Evolutionary conservation across 306 rosid genomes (phyloP).

Genomic region (Gillenia trifoliata): DNA sequence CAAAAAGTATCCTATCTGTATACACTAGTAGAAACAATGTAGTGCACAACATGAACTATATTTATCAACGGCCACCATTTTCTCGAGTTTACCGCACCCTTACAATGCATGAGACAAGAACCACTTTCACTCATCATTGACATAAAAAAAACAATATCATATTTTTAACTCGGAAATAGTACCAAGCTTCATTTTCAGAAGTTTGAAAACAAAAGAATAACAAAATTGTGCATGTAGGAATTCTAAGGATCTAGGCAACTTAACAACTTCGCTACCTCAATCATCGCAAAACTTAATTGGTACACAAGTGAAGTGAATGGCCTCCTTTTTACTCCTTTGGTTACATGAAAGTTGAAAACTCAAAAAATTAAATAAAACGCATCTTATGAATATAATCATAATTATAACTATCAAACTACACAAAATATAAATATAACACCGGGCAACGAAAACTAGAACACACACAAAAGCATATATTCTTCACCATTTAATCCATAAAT

Average conservation of each 20-base stretch:
- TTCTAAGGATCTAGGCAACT: neutral
- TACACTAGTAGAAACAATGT: neutral
- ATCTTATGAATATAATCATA: neutral
- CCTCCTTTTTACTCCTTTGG: neutral
- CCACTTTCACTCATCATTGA: neutral
- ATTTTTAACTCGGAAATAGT: neutral
- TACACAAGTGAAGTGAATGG: neutral
- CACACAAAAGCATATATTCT: neutral
- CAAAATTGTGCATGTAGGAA: neutral
- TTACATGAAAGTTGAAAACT: neutral
- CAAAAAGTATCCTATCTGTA: neutral
- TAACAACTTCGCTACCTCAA: neutral
- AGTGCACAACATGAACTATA: neutral
- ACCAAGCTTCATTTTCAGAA: neutral
- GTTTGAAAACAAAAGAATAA: neutral
- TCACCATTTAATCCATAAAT: neutral
- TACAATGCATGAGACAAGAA: neutral
- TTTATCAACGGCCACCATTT: neutral
- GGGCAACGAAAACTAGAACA: neutral
- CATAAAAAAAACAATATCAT: neutral
- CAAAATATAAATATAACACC: neutral
- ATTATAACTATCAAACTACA: neutral
- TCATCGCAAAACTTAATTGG: neutral
- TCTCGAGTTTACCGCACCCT: neutral
- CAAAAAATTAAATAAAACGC: neutral